Evolutionary conservation across 2,329 filamentous ascomycete genomes (phyloP), one percentile per base, ranked within the genome.

Genomic region (Rasamsonia emersonii): DNA sequence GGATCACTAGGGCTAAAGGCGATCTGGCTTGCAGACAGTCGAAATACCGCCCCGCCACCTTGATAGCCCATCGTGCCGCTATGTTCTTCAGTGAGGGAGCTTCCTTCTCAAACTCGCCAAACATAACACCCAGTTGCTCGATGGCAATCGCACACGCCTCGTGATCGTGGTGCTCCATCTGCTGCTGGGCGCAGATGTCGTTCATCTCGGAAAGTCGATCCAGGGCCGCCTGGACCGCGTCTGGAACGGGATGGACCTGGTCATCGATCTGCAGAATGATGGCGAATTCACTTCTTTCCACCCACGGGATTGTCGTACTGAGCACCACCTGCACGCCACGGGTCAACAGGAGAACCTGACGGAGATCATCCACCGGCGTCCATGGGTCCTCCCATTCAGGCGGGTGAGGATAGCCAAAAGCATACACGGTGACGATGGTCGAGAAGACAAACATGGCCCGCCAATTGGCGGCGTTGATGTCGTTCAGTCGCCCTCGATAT

Each of bases 1-100:
- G 24, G 71, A 73, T 15, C 68, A 79, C 79, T 11, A 79, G 43
- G 0, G 60, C 55, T 27, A 62, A 41, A 1, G 56, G 56, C 16
- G 54, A 51, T 14, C 53, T 54, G 33, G 60, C 55, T 6, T 51
- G 47, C 9, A 62, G 28, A n/a, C 54, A 40, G 20, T 62, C 54
- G 29, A 62, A 37, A 30, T 53, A 63, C 17, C 46, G 42, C 7
- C 46, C 40, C 5, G 50, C 45, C 16, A 61, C 33, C 32, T 46
- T 51, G 30, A 62, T 58, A 2, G 54, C 56, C 58, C 58, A 62
- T n/a, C 8, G 52, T 48, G 15, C 55, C 53, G 6, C 50, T 49
- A 25, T 54, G 42, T 11, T n/a, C n/a, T n/a, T n/a, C n/a, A n/a
- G 53, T 75, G 2, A 77, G 76, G 44, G 60, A 59, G 3, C 39